Evolutionary conservation across 164 flowering plant genomes (phyloP), one percentile per base, ranked within the genome.

Genomic region (Protea cynaroides): DNA sequence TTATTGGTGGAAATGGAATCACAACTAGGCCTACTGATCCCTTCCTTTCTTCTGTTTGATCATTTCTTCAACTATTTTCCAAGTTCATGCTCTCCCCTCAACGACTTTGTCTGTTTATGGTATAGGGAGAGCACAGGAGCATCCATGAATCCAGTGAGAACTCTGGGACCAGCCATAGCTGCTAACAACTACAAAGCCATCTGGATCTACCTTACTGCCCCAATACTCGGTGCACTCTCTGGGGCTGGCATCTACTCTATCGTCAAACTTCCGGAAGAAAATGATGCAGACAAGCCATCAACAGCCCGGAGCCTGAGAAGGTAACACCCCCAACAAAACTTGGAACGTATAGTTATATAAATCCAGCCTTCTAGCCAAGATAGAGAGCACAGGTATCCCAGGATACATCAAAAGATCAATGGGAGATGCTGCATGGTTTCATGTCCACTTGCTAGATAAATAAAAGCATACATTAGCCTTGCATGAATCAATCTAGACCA

Each of bases 101-200:
- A 29, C 4, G 34, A 29, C 47, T 24, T 43, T 12, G 37, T 43
- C 25, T 29, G 52, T 17, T 29, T 23, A 8, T 34, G 14, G 1
- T 61, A 37, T 65, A 90, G 95, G 80, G 72, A 69, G 63, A 60
- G 76, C 18, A 85, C 86, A 0, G 95, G 92, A 61, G 97, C 79
- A 57, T 90, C 95, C 46, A 90, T 90, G 97, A 90, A 90, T 62
- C 97, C 97, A 8, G 92, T 84, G 18, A 84, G 97, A 72, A 88
- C 87, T 49, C 49, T 90, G 62, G 97, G 95, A 23, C 97, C 97
- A 52, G 97, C 97, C 52, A 78, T 88, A 58, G 95, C 92, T 14
- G 85, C 84, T 72, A 80, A 81, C 72, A 90, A 88, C 79, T 90
- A 62, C 67, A 85, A 61, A 74, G 90, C 77, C 71, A 79, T 90